A percentile compares a stretch with the other conserved stretches of the same genome.
phyloP scores from a whole-genome alignment of 2,329 filamentous ascomycete genomes.

The Rhynchosporium agropyri region DNA sequence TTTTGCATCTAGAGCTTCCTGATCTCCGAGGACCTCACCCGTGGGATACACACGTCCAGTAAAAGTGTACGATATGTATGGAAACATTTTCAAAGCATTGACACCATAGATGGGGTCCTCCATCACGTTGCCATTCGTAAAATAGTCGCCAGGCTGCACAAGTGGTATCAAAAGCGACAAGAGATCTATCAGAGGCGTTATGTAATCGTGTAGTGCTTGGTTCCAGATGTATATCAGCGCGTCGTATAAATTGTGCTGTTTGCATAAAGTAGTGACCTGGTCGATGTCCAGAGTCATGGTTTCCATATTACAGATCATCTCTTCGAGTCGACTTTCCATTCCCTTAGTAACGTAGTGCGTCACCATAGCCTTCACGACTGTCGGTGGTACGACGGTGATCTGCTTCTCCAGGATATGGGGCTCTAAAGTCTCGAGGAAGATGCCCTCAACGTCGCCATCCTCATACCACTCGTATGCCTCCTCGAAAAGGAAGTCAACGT shows the following conservation, averaged over 20 bases:
- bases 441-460: constrained; percentile 68
- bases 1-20: constrained; percentile 76
- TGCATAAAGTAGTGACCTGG: constrained; percentile 87
- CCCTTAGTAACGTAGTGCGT: constrained; percentile 77
- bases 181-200: constrained; percentile 86
- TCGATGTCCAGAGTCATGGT: constrained; percentile 91
- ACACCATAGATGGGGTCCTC: constrained; percentile 64
- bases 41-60: constrained; percentile 92
- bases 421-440: constrained; percentile 88
- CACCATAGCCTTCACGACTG: constrained; percentile 83
- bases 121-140: constrained; percentile 55
- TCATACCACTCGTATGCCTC: constrained; percentile 91
- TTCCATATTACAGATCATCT: constrained; percentile 92
- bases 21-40: constrained; percentile 72
- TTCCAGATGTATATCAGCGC: constrained; percentile 98
- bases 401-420: constrained; percentile 80
- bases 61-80: constrained; percentile 88
- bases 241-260: constrained; percentile 89
- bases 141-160: constrained; percentile 58
- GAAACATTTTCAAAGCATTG: constrained; percentile 88
- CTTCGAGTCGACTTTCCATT: constrained; percentile 78
- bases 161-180: constrained; percentile 66
- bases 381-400: constrained; percentile 76
- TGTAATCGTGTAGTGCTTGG: constrained; percentile 82
- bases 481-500: constrained; percentile 85